phyloP scores from a whole-genome alignment of 257 asterid genomes.

The Dorcoceras hygrometricum region DNA sequence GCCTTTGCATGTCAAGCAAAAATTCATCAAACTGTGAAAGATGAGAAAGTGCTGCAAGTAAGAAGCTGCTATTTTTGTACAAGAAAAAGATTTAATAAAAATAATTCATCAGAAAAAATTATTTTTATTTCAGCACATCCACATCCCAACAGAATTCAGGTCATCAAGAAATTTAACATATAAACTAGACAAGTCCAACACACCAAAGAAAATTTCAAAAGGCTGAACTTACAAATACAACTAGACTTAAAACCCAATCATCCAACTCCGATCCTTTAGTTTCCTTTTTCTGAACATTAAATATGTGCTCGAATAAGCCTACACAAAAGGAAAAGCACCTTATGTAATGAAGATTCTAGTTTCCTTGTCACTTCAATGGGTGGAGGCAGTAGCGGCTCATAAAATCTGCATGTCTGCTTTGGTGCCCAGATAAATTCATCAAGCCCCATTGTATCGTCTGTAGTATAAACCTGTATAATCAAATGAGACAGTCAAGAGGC shows the following conservation, averaged over 20 bases:
- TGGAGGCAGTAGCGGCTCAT: slow-evolving; percentile 43
- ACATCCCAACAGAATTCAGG: background rate
- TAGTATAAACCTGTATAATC: slow-evolving; percentile 50
- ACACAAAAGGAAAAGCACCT: slow-evolving; percentile 41
- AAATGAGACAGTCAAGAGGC: slow-evolving; percentile 13
- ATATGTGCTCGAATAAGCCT: background rate
- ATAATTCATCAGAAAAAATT: background rate
- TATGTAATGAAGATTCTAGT: slow-evolving; percentile 42
- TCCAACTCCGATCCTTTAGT: background rate
- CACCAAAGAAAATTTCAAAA: background rate
- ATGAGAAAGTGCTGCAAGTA: slow-evolving; percentile 9
- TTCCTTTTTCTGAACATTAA: slow-evolving; percentile 2
- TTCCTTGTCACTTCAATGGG: slow-evolving; percentile 44
- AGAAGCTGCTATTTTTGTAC: slow-evolving; percentile 13
- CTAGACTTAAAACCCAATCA: background rate
- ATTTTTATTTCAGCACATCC: background rate
- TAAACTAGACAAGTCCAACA: background rate
- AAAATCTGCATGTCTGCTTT: slow-evolving; percentile 48
- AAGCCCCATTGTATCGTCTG: slow-evolving; percentile 37
- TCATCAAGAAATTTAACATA: background rate
- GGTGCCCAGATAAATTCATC: slow-evolving; percentile 41
- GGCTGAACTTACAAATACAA: background rate
- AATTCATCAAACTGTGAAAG: slow-evolving; percentile 51
- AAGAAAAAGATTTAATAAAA: slow-evolving; percentile 6
- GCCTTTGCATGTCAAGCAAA: slow-evolving; percentile 43